Evolutionary conservation across 2,329 filamentous ascomycete species (phyloP).

Genomic region (Tolypocladium ophioglossoides): DNA sequence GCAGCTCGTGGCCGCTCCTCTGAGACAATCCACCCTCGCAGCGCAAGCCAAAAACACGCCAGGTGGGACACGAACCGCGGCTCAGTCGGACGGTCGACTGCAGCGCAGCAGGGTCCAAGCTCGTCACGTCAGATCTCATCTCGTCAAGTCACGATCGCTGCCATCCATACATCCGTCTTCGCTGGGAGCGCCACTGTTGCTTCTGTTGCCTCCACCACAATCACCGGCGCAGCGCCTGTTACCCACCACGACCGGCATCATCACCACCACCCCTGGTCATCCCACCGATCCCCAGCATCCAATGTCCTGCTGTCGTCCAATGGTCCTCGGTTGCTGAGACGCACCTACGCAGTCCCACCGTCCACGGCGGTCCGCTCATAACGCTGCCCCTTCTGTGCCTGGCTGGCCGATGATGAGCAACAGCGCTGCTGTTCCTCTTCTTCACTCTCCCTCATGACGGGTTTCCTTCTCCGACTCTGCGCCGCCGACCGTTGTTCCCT

Average conservation of each 20-base stretch:
- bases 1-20: background rate
- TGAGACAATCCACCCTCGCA: background rate
- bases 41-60: background rate
- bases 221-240: background rate
- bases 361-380: background rate
- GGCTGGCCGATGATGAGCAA: slow-evolving; percentile 1
- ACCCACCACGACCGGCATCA: background rate
- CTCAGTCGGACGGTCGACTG: too few species aligned
- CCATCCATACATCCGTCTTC: background rate
- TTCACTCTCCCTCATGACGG: slow-evolving; percentile 30
- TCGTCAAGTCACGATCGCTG: background rate
- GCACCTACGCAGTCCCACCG: background rate
- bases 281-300: background rate
- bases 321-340: slow-evolving; percentile 1
- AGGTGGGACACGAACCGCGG: background rate
- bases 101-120: too few species aligned
- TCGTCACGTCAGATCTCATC: background rate
- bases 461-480: slow-evolving; percentile 35
- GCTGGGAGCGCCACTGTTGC: background rate
- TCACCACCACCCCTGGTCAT: background rate
- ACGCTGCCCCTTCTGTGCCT: background rate
- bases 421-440: slow-evolving; percentile 11
- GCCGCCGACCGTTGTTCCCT: slow-evolving; percentile 33
- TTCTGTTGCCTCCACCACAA: background rate
- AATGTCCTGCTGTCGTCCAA: background rate